Conservation (phyloP, 371 early-diverging fungal genomes). For the Mortierella sp. region DNA sequence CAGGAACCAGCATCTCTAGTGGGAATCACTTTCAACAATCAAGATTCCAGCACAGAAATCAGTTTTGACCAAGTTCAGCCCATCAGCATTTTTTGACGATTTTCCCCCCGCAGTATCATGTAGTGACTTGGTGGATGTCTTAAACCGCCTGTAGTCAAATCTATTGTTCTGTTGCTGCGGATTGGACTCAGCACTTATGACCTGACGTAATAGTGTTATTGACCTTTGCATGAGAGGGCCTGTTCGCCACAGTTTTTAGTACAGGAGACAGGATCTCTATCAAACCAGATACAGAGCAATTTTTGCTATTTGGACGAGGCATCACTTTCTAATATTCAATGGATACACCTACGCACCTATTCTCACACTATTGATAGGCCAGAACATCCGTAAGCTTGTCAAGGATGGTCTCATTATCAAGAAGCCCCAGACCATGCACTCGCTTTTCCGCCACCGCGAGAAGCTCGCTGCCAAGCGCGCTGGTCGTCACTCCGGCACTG, state of each 20-base stretch:
- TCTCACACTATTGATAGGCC: constrained; percentile 67
- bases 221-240: background rate
- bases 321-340: background rate
- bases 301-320: constrained; percentile 78
- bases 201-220: background rate
- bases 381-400: constrained; percentile 97
- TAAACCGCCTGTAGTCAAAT: background rate
- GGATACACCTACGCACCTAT: background rate
- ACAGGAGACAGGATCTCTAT: constrained; percentile 76
- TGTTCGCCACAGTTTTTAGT: constrained; percentile 49
- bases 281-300: constrained; percentile 88
- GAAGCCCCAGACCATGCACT: constrained; percentile 95
- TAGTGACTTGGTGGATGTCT: background rate
- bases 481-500: constrained; percentile 99
- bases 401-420: constrained; percentile 97
- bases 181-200: background rate
- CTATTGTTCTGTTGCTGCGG: background rate
- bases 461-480: constrained; percentile 95
- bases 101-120: background rate
- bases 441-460: constrained; percentile 97
- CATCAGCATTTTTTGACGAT: background rate
- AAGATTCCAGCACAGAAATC: background rate
- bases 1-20: background rate
- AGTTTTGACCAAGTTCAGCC: background rate
- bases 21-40: background rate